Percentiles rank a stretch among this genome's conserved stretches.
phyloP scores from a whole-genome alignment of 106 monocot genomes.

The Cymbidium sinense region DNA sequence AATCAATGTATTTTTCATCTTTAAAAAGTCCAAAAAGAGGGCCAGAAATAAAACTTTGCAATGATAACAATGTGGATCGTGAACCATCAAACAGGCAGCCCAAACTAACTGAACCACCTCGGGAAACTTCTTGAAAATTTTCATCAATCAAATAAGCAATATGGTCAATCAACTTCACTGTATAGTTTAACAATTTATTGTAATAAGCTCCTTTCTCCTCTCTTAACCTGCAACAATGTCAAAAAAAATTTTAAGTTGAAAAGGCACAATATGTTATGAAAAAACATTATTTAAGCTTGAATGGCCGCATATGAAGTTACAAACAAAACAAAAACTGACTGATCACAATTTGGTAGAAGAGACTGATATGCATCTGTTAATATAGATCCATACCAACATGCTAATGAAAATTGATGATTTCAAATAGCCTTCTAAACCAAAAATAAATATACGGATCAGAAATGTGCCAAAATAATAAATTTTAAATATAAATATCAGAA shows the following conservation, averaged over 20 bases:
- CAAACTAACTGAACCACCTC: conserved; percentile 15
- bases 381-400: neutral
- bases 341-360: neutral
- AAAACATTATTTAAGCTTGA: neutral
- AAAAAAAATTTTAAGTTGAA: neutral
- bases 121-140: conserved; percentile 36
- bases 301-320: neutral
- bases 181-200: conserved; percentile 19
- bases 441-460: neutral
- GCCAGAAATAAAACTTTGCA: conserved; percentile 45
- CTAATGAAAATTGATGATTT: neutral
- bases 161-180: conserved; percentile 37
- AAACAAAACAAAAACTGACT: neutral
- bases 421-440: neutral
- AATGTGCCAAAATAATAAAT: neutral
- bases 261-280: neutral
- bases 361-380: neutral
- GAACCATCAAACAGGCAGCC: conserved; percentile 31
- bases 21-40: conserved; percentile 41
- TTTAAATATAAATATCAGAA: neutral
- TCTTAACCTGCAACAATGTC: conserved; percentile 34
- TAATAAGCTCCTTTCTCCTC: conserved; percentile 23
- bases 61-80: conserved; percentile 35
- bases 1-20: conserved; percentile 11
- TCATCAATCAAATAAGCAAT: conserved; percentile 39